A percentile compares a stretch with the other conserved stretches of the same genome.
Conservation (phyloP, 345 rosid species). For the Odontarrhena argentea region DNA sequence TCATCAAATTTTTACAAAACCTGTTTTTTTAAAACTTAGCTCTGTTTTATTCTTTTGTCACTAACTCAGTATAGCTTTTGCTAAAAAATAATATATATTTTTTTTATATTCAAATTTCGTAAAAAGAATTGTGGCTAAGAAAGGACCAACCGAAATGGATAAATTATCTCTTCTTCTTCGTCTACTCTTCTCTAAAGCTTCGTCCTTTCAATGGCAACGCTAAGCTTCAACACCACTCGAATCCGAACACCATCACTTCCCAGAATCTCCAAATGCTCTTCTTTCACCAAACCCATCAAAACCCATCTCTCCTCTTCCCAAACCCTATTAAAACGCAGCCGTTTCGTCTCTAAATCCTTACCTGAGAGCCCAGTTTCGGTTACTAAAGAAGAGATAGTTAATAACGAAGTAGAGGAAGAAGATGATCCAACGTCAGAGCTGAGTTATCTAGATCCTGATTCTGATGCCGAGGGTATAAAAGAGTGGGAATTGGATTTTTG, state of each 20-base stretch:
- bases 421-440: conserved; percentile 81
- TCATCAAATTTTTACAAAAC: neutral
- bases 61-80: neutral
- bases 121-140: conserved; percentile 45
- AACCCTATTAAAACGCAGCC: conserved; percentile 36
- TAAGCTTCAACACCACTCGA: conserved; percentile 68
- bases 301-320: conserved; percentile 35
- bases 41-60: conserved; percentile 1
- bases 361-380: conserved; percentile 60
- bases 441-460: conserved; percentile 75
- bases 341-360: conserved; percentile 45
- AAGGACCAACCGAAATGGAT: conserved; percentile 40
- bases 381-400: conserved; percentile 46
- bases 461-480: conserved; percentile 67
- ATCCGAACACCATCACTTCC: conserved; percentile 47
- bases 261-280: conserved; percentile 43
- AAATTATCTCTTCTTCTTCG: conserved; percentile 11
- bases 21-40: neutral
- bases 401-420: conserved; percentile 46
- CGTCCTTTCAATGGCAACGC: conserved; percentile 67
- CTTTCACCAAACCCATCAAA: conserved; percentile 45
- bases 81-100: neutral
- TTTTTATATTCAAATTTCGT: neutral
- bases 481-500: conserved; percentile 97
- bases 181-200: conserved; percentile 28